These are phyloP conservation scores for Nadsonia fulvescens DNA, from an alignment of 805 yeast genomes.

Conservation along the genomic window DNA sequence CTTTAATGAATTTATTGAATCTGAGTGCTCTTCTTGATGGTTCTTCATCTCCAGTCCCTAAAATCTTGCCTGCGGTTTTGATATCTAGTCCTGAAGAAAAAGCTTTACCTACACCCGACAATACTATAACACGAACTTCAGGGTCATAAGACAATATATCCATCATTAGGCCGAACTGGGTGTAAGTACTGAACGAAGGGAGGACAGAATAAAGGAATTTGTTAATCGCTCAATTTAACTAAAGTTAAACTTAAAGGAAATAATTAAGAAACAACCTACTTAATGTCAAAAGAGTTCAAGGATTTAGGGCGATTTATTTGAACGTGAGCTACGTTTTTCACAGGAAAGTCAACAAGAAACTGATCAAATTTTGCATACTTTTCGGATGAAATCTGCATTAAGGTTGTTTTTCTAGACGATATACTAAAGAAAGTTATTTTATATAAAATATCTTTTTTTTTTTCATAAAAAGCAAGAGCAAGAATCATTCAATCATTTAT, in stretches of 20 bases:
- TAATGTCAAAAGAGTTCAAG: conserved; percentile 39
- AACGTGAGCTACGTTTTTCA: conserved; percentile 34
- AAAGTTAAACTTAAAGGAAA: no score
- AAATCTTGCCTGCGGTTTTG: conserved; percentile 12
- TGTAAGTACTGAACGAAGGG: conserved; percentile 26
- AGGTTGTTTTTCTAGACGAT: no score
- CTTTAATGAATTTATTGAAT: conserved; percentile 24
- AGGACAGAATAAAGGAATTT: not conserved
- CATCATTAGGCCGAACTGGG: conserved; percentile 34
- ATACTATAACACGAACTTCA: conserved; percentile 33
- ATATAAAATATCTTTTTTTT: no score
- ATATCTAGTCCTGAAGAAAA: conserved; percentile 55
- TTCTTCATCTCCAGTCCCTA: conserved; percentile 11
- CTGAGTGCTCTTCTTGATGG: conserved; percentile 15
- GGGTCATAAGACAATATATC: conserved; percentile 25
- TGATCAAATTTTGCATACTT: no score
- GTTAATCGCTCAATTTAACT: not conserved
- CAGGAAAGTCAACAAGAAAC: conserved; percentile 22
- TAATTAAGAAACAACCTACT: conserved; percentile 8
- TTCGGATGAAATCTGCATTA: no score
- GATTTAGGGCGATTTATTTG: conserved; percentile 42
- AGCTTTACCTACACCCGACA: conserved; percentile 37
- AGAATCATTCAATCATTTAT: no score
- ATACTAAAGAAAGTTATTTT: no score
- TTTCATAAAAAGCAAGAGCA: no score